Percentiles rank a stretch among this genome's conserved stretches.
Conservation (phyloP, 2,329 filamentous ascomycete species). For the Capronia epimyces region DNA sequence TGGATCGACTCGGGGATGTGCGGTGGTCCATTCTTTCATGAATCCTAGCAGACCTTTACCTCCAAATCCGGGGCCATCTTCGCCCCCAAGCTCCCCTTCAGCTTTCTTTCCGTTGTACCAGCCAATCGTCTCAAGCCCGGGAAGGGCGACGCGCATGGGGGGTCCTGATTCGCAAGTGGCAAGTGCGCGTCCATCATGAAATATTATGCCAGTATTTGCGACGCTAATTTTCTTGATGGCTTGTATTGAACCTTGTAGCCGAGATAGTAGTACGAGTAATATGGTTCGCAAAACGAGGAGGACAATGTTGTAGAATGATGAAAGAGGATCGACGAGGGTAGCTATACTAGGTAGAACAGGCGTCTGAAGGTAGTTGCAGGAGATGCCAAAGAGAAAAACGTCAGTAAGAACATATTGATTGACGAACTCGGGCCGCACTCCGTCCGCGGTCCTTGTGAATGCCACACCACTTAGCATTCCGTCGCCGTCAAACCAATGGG, state of each 20-base stretch:
- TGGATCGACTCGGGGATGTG: conserved; percentile 61
- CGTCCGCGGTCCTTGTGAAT: conserved; percentile 46
- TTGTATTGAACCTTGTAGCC: conserved; percentile 51
- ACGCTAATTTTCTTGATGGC: conserved; percentile 64
- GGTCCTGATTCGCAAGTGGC: conserved; percentile 68
- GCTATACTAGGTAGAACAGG: conserved; percentile 64
- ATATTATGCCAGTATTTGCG: conserved; percentile 62
- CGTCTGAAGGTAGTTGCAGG: conserved; percentile 43
- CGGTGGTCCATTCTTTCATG: conserved; percentile 67
- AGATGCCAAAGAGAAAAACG: conserved; percentile 52
- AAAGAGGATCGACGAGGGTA: conserved; percentile 57
- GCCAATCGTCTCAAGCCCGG: conserved; percentile 60
- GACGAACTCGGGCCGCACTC: conserved; percentile 58
- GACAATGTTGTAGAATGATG: conserved; percentile 48
- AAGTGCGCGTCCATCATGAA: conserved; percentile 62
- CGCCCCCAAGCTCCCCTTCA: conserved; percentile 38
- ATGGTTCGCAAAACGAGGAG: conserved; percentile 54
- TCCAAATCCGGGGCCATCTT: conserved; percentile 43
- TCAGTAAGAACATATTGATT: conserved; percentile 67
- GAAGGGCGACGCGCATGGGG: conserved; percentile 60
- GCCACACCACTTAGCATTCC: conserved; percentile 66
- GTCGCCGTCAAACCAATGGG: conserved; percentile 71
- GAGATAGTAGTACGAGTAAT: conserved; percentile 53
- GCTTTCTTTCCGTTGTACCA: conserved; percentile 61
- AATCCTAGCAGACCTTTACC: conserved; percentile 53